Evolutionary conservation across 345 rosid genomes (phyloP).

Genomic region (Iberis pinnata): DNA sequence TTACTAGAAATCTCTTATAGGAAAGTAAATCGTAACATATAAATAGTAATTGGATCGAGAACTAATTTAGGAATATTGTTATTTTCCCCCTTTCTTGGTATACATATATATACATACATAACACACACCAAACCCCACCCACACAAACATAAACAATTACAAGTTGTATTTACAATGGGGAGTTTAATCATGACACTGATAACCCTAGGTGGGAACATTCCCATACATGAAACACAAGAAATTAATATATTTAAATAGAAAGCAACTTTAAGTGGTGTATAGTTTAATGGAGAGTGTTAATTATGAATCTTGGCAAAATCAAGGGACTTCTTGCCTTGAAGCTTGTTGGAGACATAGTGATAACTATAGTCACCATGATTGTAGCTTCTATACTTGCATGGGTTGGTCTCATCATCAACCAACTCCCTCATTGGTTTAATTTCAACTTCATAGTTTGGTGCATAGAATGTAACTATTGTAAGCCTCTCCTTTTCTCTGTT

Average conservation of each 20-base stretch:
- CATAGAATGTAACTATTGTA: slow-evolving; percentile 90
- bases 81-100: not conserved
- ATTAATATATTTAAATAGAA: not conserved
- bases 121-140: slow-evolving; percentile 11
- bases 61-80: not conserved
- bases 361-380: slow-evolving; percentile 87
- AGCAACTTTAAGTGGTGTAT: slow-evolving; percentile 19
- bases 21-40: not conserved
- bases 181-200: slow-evolving; percentile 23
- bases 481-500: slow-evolving; percentile 64
- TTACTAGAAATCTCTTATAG: slow-evolving; percentile 20
- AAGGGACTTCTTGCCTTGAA: slow-evolving; percentile 80
- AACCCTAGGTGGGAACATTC: slow-evolving; percentile 29
- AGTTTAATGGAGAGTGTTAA: slow-evolving; percentile 25
- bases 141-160: slow-evolving; percentile 18
- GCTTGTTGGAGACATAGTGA: slow-evolving; percentile 74
- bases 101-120: not conserved
- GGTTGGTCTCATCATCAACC: slow-evolving; percentile 66
- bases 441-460: slow-evolving; percentile 83
- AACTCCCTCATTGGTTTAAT: slow-evolving; percentile 70
- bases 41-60: not conserved
- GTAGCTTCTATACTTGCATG: slow-evolving; percentile 77
- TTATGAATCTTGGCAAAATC: slow-evolving; percentile 70
- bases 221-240: slow-evolving; percentile 21
- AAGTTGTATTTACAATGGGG: slow-evolving; percentile 27